A percentile compares a stretch with the other conserved stretches of the same genome.
These are phyloP conservation scores for Trichosporon sp. DNA, from an alignment of 1,284 basidiomycete species.

Conservation along the genomic window DNA sequence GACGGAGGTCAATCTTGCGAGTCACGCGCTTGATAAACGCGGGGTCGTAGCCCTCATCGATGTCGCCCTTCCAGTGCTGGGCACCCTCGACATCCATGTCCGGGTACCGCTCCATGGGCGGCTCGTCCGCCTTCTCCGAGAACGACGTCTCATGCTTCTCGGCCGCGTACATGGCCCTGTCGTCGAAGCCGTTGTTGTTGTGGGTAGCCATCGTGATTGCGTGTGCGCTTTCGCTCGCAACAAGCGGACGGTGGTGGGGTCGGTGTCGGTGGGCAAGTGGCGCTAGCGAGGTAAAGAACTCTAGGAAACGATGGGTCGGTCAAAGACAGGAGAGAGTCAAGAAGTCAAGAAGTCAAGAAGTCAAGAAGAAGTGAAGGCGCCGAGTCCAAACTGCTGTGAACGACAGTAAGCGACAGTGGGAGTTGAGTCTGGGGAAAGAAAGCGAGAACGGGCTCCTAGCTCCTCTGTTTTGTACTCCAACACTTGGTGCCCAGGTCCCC, in stretches of 20 bases:
- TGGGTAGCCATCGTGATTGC: background rate
- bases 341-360: no score
- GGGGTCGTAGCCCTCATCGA: constrained; percentile 4
- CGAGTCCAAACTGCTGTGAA: background rate
- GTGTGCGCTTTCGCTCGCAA: no score
- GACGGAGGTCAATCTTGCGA: constrained; percentile 8
- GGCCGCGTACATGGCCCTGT: background rate
- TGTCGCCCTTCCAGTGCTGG: background rate
- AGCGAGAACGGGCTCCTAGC: background rate
- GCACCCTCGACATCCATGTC: background rate
- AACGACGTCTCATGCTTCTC: background rate
- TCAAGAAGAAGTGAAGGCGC: background rate
- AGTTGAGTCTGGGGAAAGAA: background rate
- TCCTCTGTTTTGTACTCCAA: background rate
- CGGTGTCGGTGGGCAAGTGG: background rate
- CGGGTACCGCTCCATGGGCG: background rate
- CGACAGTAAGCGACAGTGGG: background rate
- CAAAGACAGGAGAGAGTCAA: background rate
- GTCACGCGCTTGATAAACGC: background rate
- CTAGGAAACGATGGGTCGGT: background rate
- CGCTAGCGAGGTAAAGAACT: background rate
- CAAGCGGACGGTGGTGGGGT: background rate
- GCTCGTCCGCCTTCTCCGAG: background rate
- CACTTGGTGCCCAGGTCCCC: background rate
- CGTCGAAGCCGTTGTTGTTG: background rate